Evolutionary conservation across 306 rosid genomes (phyloP).

Genomic region (Arachis stenosperma): DNA sequence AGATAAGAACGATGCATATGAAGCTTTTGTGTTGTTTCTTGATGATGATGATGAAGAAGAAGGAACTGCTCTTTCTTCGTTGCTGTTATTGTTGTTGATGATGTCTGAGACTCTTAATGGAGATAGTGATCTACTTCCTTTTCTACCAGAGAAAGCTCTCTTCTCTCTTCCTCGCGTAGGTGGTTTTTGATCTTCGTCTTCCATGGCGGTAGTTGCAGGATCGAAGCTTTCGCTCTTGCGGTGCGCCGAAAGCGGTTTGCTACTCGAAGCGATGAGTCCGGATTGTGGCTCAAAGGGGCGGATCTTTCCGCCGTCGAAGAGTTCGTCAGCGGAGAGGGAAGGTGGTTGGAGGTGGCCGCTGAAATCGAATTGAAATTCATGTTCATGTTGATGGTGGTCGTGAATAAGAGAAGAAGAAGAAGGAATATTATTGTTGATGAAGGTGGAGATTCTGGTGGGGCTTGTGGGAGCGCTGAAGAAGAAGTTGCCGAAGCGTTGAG

Average conservation of each 20-base stretch:
- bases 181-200: conserved; percentile 38
- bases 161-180: conserved; percentile 55
- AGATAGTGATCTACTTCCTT: conserved; percentile 74
- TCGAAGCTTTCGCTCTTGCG: conserved; percentile 45
- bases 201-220: conserved; percentile 54
- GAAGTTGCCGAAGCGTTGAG: conserved; percentile 67
- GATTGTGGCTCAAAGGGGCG: conserved; percentile 67
- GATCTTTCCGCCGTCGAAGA: conserved; percentile 79
- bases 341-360: conserved; percentile 50
- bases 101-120: conserved; percentile 76
- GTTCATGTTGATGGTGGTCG: neutral
- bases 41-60: conserved; percentile 48
- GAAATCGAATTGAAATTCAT: conserved; percentile 70
- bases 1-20: conserved; percentile 57
- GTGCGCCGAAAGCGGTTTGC: conserved; percentile 49
- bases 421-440: conserved; percentile 20
- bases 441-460: conserved; percentile 58
- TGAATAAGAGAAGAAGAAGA: conserved; percentile 39
- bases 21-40: conserved; percentile 37
- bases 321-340: conserved; percentile 78
- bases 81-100: conserved; percentile 17
- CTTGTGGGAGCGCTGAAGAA: conserved; percentile 88
- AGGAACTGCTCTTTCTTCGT: conserved; percentile 44
- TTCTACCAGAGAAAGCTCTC: conserved; percentile 38
- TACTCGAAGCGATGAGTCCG: conserved; percentile 44